A percentile compares a stretch with the other conserved stretches of the same genome.
Conservation (phyloP, 2,329 filamentous ascomycete species). For the Talaromyces piceae region DNA sequence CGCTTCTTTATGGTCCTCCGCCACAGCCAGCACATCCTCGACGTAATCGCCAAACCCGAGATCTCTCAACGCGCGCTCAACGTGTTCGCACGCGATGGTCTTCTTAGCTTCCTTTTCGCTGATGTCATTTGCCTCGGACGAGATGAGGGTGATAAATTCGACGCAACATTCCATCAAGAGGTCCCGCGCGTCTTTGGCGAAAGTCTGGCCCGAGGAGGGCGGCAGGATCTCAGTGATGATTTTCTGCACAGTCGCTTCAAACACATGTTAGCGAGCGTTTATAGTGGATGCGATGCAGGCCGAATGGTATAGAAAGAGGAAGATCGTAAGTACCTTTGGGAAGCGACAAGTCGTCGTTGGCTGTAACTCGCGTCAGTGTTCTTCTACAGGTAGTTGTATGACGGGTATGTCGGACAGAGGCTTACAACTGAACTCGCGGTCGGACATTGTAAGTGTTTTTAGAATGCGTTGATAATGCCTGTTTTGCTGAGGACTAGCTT, state of each 20-base stretch:
- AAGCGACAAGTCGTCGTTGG: constrained; percentile 53
- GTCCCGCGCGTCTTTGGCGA: constrained; percentile 91
- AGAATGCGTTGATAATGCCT: neutral
- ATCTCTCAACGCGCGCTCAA: constrained; percentile 87
- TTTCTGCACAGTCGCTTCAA: constrained; percentile 64
- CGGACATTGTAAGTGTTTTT: constrained; percentile 49
- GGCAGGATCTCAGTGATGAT: constrained; percentile 93
- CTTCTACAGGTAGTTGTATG: neutral
- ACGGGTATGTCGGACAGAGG: constrained; percentile 3
- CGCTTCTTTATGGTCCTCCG: constrained; percentile 83
- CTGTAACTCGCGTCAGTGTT: constrained; percentile 22
- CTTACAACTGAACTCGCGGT: constrained; percentile 48
- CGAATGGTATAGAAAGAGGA: neutral
- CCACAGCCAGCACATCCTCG: constrained; percentile 75
- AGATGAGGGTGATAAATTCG: constrained; percentile 96
- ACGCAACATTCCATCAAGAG: constrained; percentile 97
- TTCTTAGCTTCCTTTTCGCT: constrained; percentile 99
- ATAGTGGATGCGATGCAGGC: neutral
- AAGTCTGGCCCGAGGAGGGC: constrained; percentile 66
- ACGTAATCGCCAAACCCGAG: constrained; percentile 92
- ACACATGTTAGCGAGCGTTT: neutral
- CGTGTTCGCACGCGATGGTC: constrained; percentile 96
- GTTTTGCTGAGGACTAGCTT: neutral
- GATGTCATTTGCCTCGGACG: constrained; percentile 98
- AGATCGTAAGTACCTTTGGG: constrained; percentile 43